Evolutionary conservation across 768 basidiomycete species (phyloP).

Genomic region (Pisolithus microcarpus): DNA sequence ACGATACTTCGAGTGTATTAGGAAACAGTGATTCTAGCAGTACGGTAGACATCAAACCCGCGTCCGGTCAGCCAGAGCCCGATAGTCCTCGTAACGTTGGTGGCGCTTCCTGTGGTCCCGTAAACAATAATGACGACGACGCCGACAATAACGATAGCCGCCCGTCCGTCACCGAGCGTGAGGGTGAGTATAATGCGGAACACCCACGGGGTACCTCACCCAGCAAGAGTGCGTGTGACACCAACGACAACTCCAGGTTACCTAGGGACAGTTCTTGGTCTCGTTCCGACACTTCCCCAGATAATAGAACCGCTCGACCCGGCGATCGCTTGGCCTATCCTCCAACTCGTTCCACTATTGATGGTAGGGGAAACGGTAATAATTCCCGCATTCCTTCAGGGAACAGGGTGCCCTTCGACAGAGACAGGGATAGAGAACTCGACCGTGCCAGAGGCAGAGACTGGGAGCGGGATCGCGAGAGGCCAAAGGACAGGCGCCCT

Average conservation of each 20-base stretch:
- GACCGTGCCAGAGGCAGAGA: slow-evolving; percentile 27
- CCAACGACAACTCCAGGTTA: slow-evolving; percentile 23
- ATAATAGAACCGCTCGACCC: slow-evolving; percentile 23
- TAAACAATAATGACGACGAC: not conserved
- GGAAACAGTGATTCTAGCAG: slow-evolving; percentile 11
- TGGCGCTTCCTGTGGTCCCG: slow-evolving; percentile 1
- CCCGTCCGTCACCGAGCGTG: slow-evolving; percentile 12
- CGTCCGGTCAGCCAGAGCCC: slow-evolving; percentile 11
- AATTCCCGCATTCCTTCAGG: slow-evolving; percentile 16
- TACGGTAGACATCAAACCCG: slow-evolving; percentile 7
- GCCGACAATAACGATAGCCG: slow-evolving; percentile 6
- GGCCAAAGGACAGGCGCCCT: slow-evolving; percentile 29
- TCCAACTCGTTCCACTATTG: slow-evolving; percentile 5
- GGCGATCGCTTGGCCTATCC: slow-evolving; percentile 19
- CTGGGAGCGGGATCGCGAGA: slow-evolving; percentile 29
- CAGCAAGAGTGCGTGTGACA: slow-evolving; percentile 17
- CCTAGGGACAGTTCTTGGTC: slow-evolving; percentile 24
- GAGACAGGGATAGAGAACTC: slow-evolving; percentile 28
- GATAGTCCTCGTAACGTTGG: slow-evolving; percentile 2
- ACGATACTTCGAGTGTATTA: slow-evolving; percentile 17
- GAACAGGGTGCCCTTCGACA: slow-evolving; percentile 29
- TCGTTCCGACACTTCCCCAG: slow-evolving; percentile 20
- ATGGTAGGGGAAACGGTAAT: slow-evolving; percentile 11
- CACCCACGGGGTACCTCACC: slow-evolving; percentile 18
- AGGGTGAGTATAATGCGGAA: slow-evolving; percentile 26